Evolutionary conservation across 441 rosid genomes (phyloP).

Genomic region (Sinapis alba): DNA sequence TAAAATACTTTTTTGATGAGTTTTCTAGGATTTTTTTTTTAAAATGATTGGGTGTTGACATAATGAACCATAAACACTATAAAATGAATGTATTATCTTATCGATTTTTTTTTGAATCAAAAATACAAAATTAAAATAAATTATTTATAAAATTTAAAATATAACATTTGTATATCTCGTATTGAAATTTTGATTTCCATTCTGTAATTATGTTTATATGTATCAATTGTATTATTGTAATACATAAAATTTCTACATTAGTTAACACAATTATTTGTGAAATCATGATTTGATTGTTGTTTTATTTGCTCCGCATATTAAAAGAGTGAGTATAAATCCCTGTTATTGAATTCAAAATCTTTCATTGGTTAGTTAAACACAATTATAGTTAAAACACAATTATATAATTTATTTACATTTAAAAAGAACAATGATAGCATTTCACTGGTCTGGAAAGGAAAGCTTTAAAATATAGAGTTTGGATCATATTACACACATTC

Average conservation of each 20-base stretch:
- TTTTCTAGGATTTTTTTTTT: neutral
- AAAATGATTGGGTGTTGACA: neutral
- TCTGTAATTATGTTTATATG: neutral
- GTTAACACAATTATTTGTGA: neutral
- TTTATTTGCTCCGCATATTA: neutral
- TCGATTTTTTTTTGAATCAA: neutral
- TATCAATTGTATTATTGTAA: neutral
- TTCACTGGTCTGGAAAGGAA: neutral
- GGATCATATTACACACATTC: conserved; percentile 1
- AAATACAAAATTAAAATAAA: neutral
- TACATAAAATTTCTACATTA: neutral
- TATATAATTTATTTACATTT: neutral
- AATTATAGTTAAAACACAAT: neutral
- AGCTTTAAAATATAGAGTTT: neutral
- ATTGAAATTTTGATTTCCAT: neutral
- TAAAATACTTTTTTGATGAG: neutral
- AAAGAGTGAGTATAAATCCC: neutral
- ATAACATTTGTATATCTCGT: neutral
- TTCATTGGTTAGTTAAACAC: neutral
- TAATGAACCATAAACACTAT: neutral
- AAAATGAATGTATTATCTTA: neutral
- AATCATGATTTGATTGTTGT: neutral
- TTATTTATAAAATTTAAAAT: neutral
- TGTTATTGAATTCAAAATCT: neutral
- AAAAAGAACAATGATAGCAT: neutral